A percentile compares a stretch with the other conserved stretches of the same genome.
phyloP scores from a whole-genome alignment of 2,329 filamentous ascomycete genomes.

The Colletotrichum eremochloae region DNA sequence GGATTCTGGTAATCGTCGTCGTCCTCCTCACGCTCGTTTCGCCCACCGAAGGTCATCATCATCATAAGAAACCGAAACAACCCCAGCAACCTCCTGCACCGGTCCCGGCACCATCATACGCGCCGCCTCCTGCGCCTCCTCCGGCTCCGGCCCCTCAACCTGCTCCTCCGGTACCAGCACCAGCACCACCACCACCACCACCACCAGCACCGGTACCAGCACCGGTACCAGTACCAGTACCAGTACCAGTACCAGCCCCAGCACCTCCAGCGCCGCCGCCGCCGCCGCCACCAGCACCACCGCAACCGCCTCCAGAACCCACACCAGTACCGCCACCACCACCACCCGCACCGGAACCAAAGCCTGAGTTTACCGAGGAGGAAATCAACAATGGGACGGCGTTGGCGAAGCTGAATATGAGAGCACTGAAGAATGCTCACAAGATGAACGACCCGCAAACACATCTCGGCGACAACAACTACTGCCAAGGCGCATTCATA shows the following conservation, averaged over 20 bases:
- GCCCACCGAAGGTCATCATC: slow-evolving; percentile 1
- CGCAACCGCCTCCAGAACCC: not conserved
- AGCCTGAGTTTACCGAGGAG: slow-evolving; percentile 6
- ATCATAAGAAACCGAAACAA: not conserved
- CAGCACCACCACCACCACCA: not conserved
- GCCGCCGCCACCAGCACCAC: not conserved
- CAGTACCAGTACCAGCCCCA: not conserved
- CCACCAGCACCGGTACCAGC: not conserved
- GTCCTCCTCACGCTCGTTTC: slow-evolving; percentile 10
- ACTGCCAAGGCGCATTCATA: slow-evolving; percentile 5
- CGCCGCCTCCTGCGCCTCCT: not conserved
- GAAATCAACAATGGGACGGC: slow-evolving; percentile 35
- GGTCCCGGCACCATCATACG: not conserved
- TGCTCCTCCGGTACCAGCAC: not conserved
- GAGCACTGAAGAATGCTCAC: slow-evolving; percentile 14
- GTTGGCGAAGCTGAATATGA: slow-evolving; percentile 8
- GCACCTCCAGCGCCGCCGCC: not conserved
- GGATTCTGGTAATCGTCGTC: not conserved
- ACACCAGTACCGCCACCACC: not conserved
- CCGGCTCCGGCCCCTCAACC: not conserved
- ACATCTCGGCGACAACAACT: not conserved
- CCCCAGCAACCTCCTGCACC: not conserved
- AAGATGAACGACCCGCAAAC: slow-evolving; percentile 13
- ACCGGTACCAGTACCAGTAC: not conserved
- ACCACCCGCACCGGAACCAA: not conserved